Evolutionary conservation across 2,329 filamentous ascomycete genomes (phyloP).

Genomic region (Paracoccidioides brasiliensis): DNA sequence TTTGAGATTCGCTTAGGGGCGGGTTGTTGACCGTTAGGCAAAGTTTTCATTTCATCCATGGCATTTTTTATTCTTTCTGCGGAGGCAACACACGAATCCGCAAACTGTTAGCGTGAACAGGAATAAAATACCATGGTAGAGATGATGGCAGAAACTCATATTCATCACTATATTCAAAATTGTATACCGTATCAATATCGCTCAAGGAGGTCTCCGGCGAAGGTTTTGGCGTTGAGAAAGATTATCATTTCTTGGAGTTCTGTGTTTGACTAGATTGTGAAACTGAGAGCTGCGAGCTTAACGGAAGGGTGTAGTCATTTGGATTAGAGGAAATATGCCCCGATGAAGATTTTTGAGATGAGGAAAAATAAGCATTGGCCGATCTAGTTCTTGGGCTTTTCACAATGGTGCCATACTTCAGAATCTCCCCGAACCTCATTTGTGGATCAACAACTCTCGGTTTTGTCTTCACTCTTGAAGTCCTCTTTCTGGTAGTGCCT

Average conservation of each 20-base stretch:
- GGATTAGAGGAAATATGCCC: not conserved
- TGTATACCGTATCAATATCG: conserved; percentile 7
- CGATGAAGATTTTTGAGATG: not conserved
- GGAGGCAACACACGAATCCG: not conserved
- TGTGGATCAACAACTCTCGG: conserved; percentile 23
- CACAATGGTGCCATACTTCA: conserved; percentile 28
- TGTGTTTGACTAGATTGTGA: not conserved
- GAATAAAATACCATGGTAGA: not conserved
- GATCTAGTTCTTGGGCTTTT: conserved; percentile 15
- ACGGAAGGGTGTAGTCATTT: not conserved
- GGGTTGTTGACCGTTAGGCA: not conserved
- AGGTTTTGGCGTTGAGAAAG: not conserved
- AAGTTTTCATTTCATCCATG: not conserved
- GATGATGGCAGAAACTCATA: conserved; percentile 4
- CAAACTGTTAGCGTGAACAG: not conserved
- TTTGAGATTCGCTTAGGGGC: not conserved
- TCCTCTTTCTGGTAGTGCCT: conserved; percentile 19
- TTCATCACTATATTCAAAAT: conserved; percentile 5
- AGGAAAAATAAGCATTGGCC: not conserved
- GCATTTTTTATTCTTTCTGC: not conserved
- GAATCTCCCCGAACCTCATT: conserved; percentile 30
- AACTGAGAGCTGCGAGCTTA: not conserved
- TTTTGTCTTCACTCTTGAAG: conserved; percentile 22
- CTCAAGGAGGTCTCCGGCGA: not conserved
- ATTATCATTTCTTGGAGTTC: not conserved